Percentiles rank a stretch among this genome's conserved stretches.
Conservation (phyloP, 2,329 filamentous ascomycete genomes). For the Microdochium nivale region DNA sequence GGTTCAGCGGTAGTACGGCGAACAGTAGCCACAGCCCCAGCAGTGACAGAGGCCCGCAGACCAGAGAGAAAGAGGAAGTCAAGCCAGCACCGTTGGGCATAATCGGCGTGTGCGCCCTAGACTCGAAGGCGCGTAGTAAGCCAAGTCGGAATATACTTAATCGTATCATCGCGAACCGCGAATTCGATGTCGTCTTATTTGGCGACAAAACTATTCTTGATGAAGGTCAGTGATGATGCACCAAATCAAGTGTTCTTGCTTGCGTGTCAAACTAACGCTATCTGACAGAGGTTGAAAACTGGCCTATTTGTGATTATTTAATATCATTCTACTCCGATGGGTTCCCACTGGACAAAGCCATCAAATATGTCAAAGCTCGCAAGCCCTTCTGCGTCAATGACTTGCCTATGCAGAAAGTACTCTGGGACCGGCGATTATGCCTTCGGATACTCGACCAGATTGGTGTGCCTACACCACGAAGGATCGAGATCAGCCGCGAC, state of each 20-base stretch:
- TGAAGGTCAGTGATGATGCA: slow-evolving; percentile 47
- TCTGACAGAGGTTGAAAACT: slow-evolving; percentile 28
- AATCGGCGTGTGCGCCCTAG: slow-evolving; percentile 91
- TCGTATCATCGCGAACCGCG: slow-evolving; percentile 76
- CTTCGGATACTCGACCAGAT: slow-evolving; percentile 82
- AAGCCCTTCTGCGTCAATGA: slow-evolving; percentile 98
- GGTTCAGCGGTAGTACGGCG: slow-evolving; percentile 75
- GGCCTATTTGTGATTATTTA: slow-evolving; percentile 63
- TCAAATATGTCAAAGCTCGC: slow-evolving; percentile 85
- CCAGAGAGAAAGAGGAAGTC: slow-evolving; percentile 49
- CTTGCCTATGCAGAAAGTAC: slow-evolving; percentile 89
- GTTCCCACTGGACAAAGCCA: slow-evolving; percentile 93
- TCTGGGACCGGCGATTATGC: slow-evolving; percentile 92
- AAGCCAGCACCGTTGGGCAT: slow-evolving; percentile 54
- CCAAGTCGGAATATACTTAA: slow-evolving; percentile 95
- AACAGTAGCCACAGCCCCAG: slow-evolving; percentile 74
- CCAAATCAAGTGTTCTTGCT: background rate
- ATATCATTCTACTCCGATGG: slow-evolving; percentile 98
- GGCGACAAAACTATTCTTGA: slow-evolving; percentile 98
- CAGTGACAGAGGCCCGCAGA: slow-evolving; percentile 51
- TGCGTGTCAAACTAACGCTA: slow-evolving; percentile 8
- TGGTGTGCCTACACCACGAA: slow-evolving; percentile 77
- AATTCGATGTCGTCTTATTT: slow-evolving; percentile 96
- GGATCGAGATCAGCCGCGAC: slow-evolving; percentile 87
- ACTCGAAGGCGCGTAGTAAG: slow-evolving; percentile 93